These are phyloP conservation scores for Clarkia xantiana DNA, from an alignment of 345 rosid species.

Conservation along the genomic window DNA sequence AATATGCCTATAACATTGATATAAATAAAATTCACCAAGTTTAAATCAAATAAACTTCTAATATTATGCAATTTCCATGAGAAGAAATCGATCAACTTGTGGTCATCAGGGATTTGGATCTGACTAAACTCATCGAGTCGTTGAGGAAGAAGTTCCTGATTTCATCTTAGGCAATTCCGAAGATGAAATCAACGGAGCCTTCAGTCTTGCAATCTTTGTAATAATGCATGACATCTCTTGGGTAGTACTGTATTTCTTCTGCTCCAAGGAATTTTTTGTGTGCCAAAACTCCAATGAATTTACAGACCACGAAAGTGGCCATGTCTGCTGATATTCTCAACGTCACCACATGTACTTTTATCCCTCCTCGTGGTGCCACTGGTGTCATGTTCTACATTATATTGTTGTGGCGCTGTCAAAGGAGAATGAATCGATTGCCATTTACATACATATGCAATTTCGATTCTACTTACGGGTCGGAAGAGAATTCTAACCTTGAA, in stretches of 20 bases:
- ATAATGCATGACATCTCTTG: slow-evolving; percentile 77
- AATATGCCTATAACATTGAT: too few relatives aligned
- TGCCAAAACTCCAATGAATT: too few relatives aligned
- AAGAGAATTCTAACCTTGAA: slow-evolving; percentile 54
- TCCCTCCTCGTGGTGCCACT: slow-evolving; percentile 66
- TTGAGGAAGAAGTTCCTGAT: too few relatives aligned
- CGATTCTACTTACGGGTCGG: too few relatives aligned
- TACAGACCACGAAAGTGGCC: slow-evolving; percentile 65
- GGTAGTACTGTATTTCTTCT: slow-evolving; percentile 88
- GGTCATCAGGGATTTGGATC: too few relatives aligned
- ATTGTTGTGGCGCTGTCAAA: too few relatives aligned
- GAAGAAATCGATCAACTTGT: too few relatives aligned
- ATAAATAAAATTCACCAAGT: too few relatives aligned
- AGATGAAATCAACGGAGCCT: slow-evolving; percentile 93
- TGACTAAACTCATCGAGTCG: too few relatives aligned
- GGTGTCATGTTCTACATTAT: slow-evolving; percentile 75
- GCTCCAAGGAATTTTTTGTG: slow-evolving; percentile 93
- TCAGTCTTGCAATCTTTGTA: slow-evolving; percentile 91
- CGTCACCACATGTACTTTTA: slow-evolving; percentile 86
- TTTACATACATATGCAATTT: too few relatives aligned
- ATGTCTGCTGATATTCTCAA: slow-evolving; percentile 84
- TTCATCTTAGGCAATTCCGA: slow-evolving; percentile 91
- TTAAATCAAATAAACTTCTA: too few relatives aligned
- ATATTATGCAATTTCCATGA: too few relatives aligned
- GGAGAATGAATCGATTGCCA: background rate